phyloP scores from a whole-genome alignment of 495 filamentous ascomycete species.

The Entonaema liquescens region DNA sequence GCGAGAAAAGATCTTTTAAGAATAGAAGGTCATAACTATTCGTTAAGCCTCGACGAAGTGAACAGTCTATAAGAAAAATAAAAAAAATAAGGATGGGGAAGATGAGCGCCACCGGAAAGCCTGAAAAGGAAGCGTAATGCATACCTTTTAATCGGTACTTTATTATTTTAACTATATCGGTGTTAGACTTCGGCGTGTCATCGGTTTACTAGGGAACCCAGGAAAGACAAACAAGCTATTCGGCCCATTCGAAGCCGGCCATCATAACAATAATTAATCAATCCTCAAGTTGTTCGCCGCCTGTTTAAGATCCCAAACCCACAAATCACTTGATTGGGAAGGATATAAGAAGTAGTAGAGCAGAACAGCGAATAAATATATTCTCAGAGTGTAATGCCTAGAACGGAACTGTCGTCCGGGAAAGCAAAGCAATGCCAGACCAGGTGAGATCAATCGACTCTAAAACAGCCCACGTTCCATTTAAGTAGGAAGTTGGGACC shows the following conservation, averaged over 20 bases:
- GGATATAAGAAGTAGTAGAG: not conserved
- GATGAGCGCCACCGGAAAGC: not conserved
- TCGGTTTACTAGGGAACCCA: constrained; percentile 34
- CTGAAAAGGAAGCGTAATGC: not conserved
- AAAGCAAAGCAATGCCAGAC: constrained; percentile 21
- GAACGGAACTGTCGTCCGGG: not conserved
- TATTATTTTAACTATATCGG: constrained; percentile 19
- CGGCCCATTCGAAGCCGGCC: not conserved
- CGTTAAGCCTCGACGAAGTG: not conserved
- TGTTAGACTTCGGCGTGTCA: constrained; percentile 27
- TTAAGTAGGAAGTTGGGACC: constrained; percentile 17
- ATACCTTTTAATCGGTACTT: constrained; percentile 3
- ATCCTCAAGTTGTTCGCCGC: not conserved
- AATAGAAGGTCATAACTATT: not conserved
- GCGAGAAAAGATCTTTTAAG: not conserved
- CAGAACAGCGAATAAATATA: not conserved
- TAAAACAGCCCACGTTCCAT: constrained; percentile 38
- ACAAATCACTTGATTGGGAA: not conserved
- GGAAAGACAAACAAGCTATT: not conserved
- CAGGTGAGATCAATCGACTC: constrained; percentile 33
- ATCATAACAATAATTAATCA: constrained; percentile 1
- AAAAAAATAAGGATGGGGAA: not conserved
- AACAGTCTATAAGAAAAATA: not conserved
- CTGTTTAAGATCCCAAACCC: not conserved
- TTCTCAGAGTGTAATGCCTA: not conserved